Base-by-base conservation (phyloP, 2,329 filamentous ascomycete species). In the Cladobotryum protrusum region DNA sequence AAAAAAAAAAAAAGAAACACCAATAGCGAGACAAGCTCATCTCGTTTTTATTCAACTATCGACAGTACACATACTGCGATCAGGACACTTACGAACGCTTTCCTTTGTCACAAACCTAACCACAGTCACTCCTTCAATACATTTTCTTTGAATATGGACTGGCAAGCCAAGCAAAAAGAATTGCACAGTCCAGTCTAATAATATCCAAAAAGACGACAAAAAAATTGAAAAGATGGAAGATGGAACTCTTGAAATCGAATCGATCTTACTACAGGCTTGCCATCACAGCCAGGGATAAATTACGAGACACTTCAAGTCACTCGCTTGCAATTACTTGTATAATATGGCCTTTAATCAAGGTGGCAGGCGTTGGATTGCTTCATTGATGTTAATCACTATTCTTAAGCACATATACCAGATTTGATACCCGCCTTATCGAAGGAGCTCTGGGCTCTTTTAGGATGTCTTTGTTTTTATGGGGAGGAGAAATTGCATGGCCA, bases 11-110 rank as follows among this genome's bases (percentile, higher is more conserved):
- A 29, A 29, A 29, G 2, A 29, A 29, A 6, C 53, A 47, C 44
- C 42, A 52, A 48, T 45, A 52, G 48, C 45, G 52, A 60, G 60
- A 62, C 11, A 60, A 60, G 56, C 60, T 56, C 18, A 34, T 34
- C 34, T 19, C 33, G 36, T 39, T 20, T n/a, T 15, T 29, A 46
- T 45, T 43, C 24, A 29, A 29, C 24, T 29, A 29, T 29, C 24
- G 24, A 29, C 24, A 29, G 24, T 29, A 29, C 24, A 29, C 24
- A 29, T 6, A 29, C 24, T 29, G 24, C 24, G 24, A 29, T 29
- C 24, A 29, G 6, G 24, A 29, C 24, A 29, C 24, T 8, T 29
- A 29, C 24, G 24, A 29, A 54, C 34, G 19, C 33, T 54, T 34
- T 49, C 52, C 42, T 49, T 53, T 49, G 46, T 52, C 36, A 7